Base-by-base conservation (phyloP, 2,329 filamentous ascomycete species). In the Ascochyta rabiei region DNA sequence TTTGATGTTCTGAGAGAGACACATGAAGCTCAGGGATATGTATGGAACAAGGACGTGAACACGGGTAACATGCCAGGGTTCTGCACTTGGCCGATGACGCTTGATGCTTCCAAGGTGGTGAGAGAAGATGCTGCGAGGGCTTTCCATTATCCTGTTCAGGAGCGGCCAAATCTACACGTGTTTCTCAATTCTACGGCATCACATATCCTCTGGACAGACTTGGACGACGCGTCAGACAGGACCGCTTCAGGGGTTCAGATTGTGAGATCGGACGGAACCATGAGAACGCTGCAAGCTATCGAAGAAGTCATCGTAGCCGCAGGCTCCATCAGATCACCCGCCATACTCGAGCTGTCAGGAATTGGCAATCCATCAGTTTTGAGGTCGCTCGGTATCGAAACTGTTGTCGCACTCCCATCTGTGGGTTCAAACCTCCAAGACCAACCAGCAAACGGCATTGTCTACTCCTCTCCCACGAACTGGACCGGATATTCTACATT, bases 91-190 rank as follows among this genome's bases (percentile, higher is more conserved):
- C 77, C 79, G 2, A 72, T 70, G 59, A 82, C 77, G 1, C 49
- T 80, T 15, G 70, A 81, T 53, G 55, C 66, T 1, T 64, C 66
- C 2, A 64, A 67, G 15, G 68, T 75, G 56, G 67, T 77, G 10
- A 74, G 80, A 10, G 74, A 77, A 51, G 79, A 82, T 66, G 77
- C 80, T 31, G 80, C 77, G 4, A 69, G 78, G 15, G 77, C 79
- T 4, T 82, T 80, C 58, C 82, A 80, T 59, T 79, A 71, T 48
- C 78, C 80, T 51, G 67, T 58, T n/a, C 54, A 69, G 16, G 46
- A 59, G 38, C 68, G 80, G 39, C 42, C 66, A 2, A 82, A 82
- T 56, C 65, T 82, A 1, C 61, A 78, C 3, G 62, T 81, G 1
- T 73, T 80, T 26, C 58, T 76, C 16, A 78, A 80, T 55, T 77